Evolutionary conservation across 192 early-diverging fungal species (phyloP), one percentile per base, ranked within the genome.

Genomic region (Rhizophagus sp.): DNA sequence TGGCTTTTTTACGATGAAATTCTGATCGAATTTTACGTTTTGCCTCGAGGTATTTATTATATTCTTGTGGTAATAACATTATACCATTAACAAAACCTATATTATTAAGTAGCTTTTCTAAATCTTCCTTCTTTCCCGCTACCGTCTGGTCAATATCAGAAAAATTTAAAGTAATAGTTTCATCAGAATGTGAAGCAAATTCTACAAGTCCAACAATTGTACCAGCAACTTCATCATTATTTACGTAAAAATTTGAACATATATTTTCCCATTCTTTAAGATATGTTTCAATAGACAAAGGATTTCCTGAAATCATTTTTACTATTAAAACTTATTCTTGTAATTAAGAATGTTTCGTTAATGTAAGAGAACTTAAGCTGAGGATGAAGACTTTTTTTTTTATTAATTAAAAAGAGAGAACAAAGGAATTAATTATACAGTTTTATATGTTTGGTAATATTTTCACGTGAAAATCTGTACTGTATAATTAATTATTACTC

Each of bases 151-250:
- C 62, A 47, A 77, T 11, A 2, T 22, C 1, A 41, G 25, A 22
- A 24, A 50, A 64, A 41, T 77, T 77, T 33, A 77, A n/a, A 5
- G 17, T 77, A 4, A 77, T 9, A 22, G 36, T 25, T 7, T 30
- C 75, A n/a, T 77, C 39, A n/a, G 75, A 62, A 65, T n/a, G 75
- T 30, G 62, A 52, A n/a, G 75, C 27, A 47, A 77, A 77, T 77
- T 76, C 75, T 39, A 77, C 63, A 36, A 77, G 41, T 30, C 36
- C 49, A 15, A 77, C 19, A 12, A 77, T 41, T 65, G 62, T 24
- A 22, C 62, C 75, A 3, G 34, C 34, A 33, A 64, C 22, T 65
- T 63, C 22, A 65, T 77, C 41, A 65, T 77, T 47, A 25, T 63
- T 65, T 6, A 11, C 34, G 33, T 64, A 77, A 66, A 77, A 77